phyloP scores from a whole-genome alignment of 352 stramenopile species.

The Globisporangium viniferum region DNA sequence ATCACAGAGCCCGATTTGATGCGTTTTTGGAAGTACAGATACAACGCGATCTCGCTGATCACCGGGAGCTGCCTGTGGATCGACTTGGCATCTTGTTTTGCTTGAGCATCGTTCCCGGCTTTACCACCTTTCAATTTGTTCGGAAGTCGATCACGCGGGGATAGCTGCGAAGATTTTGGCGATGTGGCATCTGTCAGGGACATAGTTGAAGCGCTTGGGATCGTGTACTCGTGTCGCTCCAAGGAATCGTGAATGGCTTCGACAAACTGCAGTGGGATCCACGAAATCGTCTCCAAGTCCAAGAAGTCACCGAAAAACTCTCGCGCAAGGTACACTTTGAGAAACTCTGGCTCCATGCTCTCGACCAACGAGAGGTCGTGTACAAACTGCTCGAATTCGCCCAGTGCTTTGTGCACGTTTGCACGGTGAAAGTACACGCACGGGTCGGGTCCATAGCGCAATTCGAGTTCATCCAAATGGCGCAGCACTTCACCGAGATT shows the following conservation, averaged over 20 bases:
- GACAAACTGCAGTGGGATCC: conserved; percentile 44
- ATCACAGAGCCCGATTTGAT: conserved; percentile 17
- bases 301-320: conserved; percentile 50
- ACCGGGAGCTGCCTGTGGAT: neutral
- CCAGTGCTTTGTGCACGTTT: conserved; percentile 43
- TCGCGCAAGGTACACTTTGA: conserved; percentile 32
- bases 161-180: conserved; percentile 1
- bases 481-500: conserved; percentile 41
- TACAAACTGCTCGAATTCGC: conserved; percentile 38
- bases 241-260: conserved; percentile 35
- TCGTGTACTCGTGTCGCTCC: conserved; percentile 36
- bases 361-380: conserved; percentile 50
- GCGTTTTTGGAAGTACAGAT: conserved; percentile 44
- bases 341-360: conserved; percentile 41
- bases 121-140: neutral
- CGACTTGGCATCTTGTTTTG: conserved; percentile 1
- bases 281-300: conserved; percentile 56
- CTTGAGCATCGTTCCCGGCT: neutral
- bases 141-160: neutral
- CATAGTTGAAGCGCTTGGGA: conserved; percentile 14
- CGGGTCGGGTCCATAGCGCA: conserved; percentile 48
- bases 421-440: conserved; percentile 63
- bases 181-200: neutral
- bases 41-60: conserved; percentile 38
- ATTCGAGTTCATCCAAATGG: conserved; percentile 54